phyloP scores from a whole-genome alignment of 116 monocot species.

The Zostera marina region DNA sequence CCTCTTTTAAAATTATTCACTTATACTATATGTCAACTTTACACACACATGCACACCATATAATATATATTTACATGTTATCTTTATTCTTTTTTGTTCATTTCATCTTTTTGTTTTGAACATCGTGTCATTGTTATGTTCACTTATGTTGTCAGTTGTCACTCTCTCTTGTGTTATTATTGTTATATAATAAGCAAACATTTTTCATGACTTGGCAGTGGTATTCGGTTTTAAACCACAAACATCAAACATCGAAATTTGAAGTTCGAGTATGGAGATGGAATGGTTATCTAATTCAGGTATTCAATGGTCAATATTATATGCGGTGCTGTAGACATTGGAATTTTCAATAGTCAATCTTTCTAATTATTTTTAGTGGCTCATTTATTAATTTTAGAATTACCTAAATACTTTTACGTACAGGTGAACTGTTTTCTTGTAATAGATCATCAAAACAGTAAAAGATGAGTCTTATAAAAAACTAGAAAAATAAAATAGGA shows the following conservation, averaged over 20 bases:
- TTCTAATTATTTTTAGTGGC: too few species aligned
- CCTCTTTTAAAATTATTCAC: background rate
- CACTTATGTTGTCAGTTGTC: too few species aligned
- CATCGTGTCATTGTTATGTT: background rate
- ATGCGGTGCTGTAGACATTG: too few species aligned
- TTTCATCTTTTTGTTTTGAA: background rate
- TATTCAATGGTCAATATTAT: constrained; percentile 10
- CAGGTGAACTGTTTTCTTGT: too few species aligned
- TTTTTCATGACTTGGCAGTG: constrained; percentile 36
- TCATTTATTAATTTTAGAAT: too few species aligned
- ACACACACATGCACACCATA: too few species aligned
- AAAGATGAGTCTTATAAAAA: too few species aligned
- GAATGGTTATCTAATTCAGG: constrained; percentile 87
- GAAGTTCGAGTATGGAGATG: constrained; percentile 74
- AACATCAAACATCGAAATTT: constrained; percentile 33
- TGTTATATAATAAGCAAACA: background rate
- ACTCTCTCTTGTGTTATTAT: background rate
- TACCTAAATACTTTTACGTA: too few species aligned
- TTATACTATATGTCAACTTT: background rate
- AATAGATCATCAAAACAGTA: too few species aligned
- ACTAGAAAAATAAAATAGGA: too few species aligned
- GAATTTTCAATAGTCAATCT: too few species aligned
- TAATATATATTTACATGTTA: background rate
- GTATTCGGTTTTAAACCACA: constrained; percentile 65
- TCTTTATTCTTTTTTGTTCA: background rate